Conservation (phyloP, 352 stramenopile species). For the Phytophthora fragariaefolia region DNA sequence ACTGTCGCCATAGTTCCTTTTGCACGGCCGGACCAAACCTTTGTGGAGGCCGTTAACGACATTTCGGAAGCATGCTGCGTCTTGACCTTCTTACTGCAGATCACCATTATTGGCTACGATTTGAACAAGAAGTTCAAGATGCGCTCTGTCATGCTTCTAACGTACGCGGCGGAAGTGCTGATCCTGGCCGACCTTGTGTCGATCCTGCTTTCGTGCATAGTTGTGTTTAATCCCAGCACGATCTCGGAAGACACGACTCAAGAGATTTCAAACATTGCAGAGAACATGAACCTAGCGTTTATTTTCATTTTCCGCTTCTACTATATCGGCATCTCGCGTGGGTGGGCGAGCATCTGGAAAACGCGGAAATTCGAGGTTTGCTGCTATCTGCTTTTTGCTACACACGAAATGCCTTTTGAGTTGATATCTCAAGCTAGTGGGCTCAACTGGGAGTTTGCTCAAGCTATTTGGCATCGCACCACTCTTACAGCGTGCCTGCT, state of each 20-base stretch:
- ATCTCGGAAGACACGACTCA: slow-evolving; percentile 11
- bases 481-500: slow-evolving; percentile 44
- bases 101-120: slow-evolving; percentile 49
- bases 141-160: slow-evolving; percentile 40
- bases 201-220: slow-evolving; percentile 30
- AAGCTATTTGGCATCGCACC: slow-evolving; percentile 48
- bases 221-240: background rate
- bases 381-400: slow-evolving; percentile 43
- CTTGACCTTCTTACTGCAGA: slow-evolving; percentile 51
- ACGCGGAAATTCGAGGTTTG: slow-evolving; percentile 37
- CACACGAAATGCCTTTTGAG: slow-evolving; percentile 51
- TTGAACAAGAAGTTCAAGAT: slow-evolving; percentile 44
- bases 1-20: slow-evolving; percentile 39
- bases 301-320: slow-evolving; percentile 52
- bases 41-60: slow-evolving; percentile 42
- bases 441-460: slow-evolving; percentile 46
- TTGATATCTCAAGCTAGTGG: slow-evolving; percentile 29
- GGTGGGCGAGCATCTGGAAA: slow-evolving; percentile 29
- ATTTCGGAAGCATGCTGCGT: slow-evolving; percentile 42
- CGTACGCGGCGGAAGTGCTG: slow-evolving; percentile 34
- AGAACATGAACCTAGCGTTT: slow-evolving; percentile 35
- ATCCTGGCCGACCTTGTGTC: slow-evolving; percentile 21
- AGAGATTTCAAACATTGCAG: slow-evolving; percentile 22
- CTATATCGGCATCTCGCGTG: slow-evolving; percentile 36
- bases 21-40: slow-evolving; percentile 16